Evolutionary conservation across 306 rosid species (phyloP).

Genomic region (Dalbergia cultrata): DNA sequence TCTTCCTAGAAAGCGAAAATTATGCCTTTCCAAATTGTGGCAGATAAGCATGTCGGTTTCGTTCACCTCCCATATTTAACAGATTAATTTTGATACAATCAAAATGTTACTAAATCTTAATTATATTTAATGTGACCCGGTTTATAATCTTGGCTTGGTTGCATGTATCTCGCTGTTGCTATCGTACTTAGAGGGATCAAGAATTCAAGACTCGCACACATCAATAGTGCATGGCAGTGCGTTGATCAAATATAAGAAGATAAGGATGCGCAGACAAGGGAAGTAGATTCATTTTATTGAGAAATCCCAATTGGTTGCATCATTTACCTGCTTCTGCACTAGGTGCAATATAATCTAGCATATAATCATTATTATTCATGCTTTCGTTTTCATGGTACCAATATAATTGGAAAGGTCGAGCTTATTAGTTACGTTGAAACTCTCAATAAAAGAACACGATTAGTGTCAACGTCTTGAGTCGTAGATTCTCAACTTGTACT

Average conservation of each 20-base stretch:
- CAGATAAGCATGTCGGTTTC: no score
- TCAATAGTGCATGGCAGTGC: no score
- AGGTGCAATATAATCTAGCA: not conserved
- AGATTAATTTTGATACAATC: no score
- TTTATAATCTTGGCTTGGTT: no score
- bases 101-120: no score
- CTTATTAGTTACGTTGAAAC: constrained; percentile 53
- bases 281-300: constrained; percentile 26
- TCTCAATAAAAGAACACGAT: constrained; percentile 51
- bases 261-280: not conserved
- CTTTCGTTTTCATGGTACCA: constrained; percentile 48
- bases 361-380: constrained; percentile 11
- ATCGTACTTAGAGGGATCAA: no score
- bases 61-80: no score
- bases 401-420: constrained; percentile 9
- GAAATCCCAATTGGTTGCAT: not conserved
- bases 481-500: constrained; percentile 26
- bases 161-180: no score
- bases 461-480: constrained; percentile 61
- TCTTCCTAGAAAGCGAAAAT: no score
- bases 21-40: no score
- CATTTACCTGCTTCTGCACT: constrained; percentile 15
- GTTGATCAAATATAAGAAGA: not conserved
- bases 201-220: no score
- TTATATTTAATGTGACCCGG: no score